Conservation (phyloP, 2,329 filamentous ascomycete species). For the Apiospora malaysiana region DNA sequence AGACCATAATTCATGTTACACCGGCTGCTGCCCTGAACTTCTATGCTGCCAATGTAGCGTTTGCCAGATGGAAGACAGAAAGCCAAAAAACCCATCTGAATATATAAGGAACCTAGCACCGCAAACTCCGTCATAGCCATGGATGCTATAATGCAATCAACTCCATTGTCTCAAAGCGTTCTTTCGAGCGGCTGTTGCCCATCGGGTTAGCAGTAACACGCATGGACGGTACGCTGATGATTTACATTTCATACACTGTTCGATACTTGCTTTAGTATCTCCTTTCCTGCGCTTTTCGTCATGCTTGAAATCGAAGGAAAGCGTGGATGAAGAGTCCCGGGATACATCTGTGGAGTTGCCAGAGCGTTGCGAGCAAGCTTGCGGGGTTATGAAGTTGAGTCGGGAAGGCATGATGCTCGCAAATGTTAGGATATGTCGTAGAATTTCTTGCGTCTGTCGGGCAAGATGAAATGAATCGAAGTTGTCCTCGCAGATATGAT, state of each 20-base stretch:
- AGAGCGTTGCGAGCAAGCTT: not conserved
- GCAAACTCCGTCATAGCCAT: not conserved
- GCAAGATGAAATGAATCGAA: not conserved
- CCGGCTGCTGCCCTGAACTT: not conserved
- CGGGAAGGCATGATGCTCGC: not conserved
- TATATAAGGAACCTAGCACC: not conserved
- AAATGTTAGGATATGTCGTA: not conserved
- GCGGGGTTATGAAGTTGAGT: not conserved
- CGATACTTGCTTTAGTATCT: not conserved
- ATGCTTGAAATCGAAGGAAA: not conserved
- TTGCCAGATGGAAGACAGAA: not conserved
- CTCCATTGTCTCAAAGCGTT: slow-evolving; percentile 2
- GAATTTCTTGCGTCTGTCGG: not conserved
- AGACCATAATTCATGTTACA: too few relatives aligned
- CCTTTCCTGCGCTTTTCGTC: not conserved
- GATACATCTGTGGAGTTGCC: not conserved
- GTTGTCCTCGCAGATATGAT: not conserved
- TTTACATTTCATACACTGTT: not conserved
- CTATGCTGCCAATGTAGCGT: not conserved
- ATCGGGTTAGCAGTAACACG: not conserved
- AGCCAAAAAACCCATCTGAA: too few relatives aligned
- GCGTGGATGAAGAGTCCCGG: not conserved
- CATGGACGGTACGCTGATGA: not conserved
- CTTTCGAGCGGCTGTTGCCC: not conserved
- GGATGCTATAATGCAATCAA: not conserved